phyloP scores from a whole-genome alignment of 2,329 filamentous ascomycete species.

The Aspergillus quadricinctus region DNA sequence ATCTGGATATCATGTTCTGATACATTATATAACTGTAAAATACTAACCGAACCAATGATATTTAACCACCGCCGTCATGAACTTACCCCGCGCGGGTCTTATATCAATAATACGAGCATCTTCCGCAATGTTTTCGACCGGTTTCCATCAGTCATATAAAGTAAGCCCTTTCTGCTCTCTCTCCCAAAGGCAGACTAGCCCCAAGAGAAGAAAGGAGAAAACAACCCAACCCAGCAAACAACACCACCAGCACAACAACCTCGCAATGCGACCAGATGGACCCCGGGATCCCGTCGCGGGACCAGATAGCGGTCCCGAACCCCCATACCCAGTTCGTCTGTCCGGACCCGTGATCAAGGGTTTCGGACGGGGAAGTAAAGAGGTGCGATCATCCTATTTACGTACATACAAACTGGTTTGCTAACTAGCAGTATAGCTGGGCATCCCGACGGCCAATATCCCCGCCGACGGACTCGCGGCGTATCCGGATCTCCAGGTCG shows the following conservation, averaged over 20 bases:
- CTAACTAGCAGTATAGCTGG: too few species aligned
- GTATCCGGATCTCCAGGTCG: slow-evolving; percentile 59
- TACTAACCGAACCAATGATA: not conserved
- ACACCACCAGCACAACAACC: not conserved
- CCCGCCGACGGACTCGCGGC: slow-evolving; percentile 63
- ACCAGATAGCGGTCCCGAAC: slow-evolving; percentile 64
- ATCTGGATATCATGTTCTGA: too few species aligned
- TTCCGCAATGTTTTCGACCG: not conserved
- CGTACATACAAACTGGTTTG: too few species aligned
- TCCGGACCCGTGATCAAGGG: slow-evolving; percentile 85
- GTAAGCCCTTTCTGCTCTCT: not conserved
- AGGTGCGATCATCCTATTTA: slow-evolving; percentile 51
- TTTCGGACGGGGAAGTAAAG: slow-evolving; percentile 89
- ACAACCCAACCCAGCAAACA: not conserved
- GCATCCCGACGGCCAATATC: slow-evolving; percentile 93
- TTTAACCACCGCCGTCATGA: not conserved
- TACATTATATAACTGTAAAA: not conserved
- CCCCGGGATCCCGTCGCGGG: slow-evolving; percentile 69
- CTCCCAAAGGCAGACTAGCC: not conserved
- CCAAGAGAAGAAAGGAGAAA: not conserved
- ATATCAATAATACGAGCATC: not conserved
- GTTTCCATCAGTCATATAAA: not conserved
- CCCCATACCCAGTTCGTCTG: slow-evolving; percentile 79
- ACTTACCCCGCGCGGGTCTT: not conserved
- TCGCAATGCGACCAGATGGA: slow-evolving; percentile 44